Evolutionary conservation across 306 rosid genomes (phyloP).

Genomic region (Nissolia schottii): DNA sequence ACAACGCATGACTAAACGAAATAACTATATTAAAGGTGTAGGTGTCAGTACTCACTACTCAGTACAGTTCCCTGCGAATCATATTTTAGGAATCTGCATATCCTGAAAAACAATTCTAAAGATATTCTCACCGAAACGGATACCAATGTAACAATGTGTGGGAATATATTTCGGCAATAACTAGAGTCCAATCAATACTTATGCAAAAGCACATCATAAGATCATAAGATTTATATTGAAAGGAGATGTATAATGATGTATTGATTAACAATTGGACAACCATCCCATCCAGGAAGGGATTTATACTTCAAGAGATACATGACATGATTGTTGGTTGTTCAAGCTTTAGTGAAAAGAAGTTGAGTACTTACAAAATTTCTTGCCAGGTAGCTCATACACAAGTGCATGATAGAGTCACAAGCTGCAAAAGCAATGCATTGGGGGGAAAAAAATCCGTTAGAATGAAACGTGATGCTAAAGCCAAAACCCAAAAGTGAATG

Average conservation of each 20-base stretch:
- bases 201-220: not conserved
- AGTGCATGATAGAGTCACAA: slow-evolving; percentile 41
- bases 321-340: slow-evolving; percentile 8
- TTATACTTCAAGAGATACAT: not conserved
- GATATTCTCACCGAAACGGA: slow-evolving; percentile 11
- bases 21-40: not conserved
- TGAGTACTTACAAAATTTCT: slow-evolving; percentile 71
- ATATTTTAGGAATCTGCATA: slow-evolving; percentile 4
- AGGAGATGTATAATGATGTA: not conserved
- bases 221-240: not conserved
- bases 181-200: not conserved
- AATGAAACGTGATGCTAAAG: slow-evolving; percentile 5
- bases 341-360: slow-evolving; percentile 11
- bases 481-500: slow-evolving; percentile 4
- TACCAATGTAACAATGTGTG: not conserved
- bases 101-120: slow-evolving; percentile 1
- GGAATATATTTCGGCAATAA: not conserved
- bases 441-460: slow-evolving; percentile 28
- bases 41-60: not conserved
- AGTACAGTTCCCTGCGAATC: not conserved
- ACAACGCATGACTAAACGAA: not conserved
- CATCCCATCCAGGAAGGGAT: not conserved
- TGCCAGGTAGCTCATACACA: slow-evolving; percentile 63
- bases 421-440: slow-evolving; percentile 48
- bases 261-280: slow-evolving; percentile 9